Conservation (phyloP, 768 basidiomycete genomes). For the Suillus plorans region DNA sequence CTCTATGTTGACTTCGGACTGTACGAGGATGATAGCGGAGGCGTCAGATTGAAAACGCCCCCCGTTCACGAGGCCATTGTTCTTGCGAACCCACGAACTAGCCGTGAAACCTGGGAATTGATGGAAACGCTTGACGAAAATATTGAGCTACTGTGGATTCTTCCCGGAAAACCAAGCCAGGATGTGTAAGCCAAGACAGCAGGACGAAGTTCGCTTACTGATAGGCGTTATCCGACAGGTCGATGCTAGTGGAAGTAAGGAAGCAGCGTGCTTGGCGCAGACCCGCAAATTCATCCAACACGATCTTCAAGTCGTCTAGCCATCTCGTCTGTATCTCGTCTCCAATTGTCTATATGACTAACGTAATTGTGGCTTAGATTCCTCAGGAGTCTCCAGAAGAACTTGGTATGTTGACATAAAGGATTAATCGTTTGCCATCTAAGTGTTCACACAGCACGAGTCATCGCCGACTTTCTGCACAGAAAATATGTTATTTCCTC, state of each 20-base stretch:
- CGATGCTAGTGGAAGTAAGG: slow-evolving; percentile 8
- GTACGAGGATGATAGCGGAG: slow-evolving; percentile 31
- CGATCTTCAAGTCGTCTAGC: slow-evolving; percentile 22
- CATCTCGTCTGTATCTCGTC: slow-evolving; percentile 26
- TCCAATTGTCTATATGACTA: neutral
- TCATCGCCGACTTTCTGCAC: neutral
- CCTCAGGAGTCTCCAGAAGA: slow-evolving; percentile 30
- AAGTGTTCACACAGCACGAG: neutral
- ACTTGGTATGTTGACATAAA: slow-evolving; percentile 20
- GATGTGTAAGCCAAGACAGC: neutral
- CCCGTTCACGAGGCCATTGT: slow-evolving; percentile 62
- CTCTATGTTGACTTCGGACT: slow-evolving; percentile 63
- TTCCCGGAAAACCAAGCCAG: slow-evolving; percentile 20
- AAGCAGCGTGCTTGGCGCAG: slow-evolving; percentile 28
- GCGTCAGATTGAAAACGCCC: slow-evolving; percentile 63
- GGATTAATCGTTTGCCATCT: neutral
- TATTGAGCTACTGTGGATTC: slow-evolving; percentile 28
- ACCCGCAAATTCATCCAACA: slow-evolving; percentile 27
- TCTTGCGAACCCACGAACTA: slow-evolving; percentile 46
- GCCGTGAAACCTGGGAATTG: slow-evolving; percentile 27
- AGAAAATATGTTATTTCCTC: neutral
- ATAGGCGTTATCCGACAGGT: slow-evolving; percentile 12
- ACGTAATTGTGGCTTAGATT: slow-evolving; percentile 15
- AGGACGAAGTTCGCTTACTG: neutral
- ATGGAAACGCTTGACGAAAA: slow-evolving; percentile 23